Base-by-base conservation (phyloP, 2,329 filamentous ascomycete genomes). In the Claviceps quebecensis region DNA sequence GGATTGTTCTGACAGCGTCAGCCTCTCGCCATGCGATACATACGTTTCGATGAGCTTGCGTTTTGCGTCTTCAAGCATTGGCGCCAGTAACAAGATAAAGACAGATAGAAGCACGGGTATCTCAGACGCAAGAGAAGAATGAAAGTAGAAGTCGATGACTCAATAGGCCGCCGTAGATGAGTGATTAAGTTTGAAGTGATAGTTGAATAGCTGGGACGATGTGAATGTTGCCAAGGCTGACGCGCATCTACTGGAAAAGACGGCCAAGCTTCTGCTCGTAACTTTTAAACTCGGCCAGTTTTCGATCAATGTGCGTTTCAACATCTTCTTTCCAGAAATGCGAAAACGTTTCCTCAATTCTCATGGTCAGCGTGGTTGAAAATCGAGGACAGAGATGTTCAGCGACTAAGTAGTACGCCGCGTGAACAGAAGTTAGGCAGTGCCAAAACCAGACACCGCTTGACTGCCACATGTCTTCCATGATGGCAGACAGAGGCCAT, bases 391-490 rank as follows among this genome's bases (percentile, higher is more conserved):
- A 36, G 16, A 47, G 36, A 14, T 53, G 46, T 17, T 52, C 51
- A 7, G 16, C 23, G 29, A 50, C 19, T 13, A 52, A 22, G 23
- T 47, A 49, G 40, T 48, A 49, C 4, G 47, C 41, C 3, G 41
- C 48, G 11, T 50, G 23, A n/a, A 50, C 41, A 41, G 44, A 52
- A 34, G 9, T 38, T 22, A 53, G 41, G 26, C 41, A 23, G 43
- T 47, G 43, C 47, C 51, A 53, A 43, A 53, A 50, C 51, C 51
- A 53, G 6, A 23, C 11, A 41, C 47, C 43, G 11, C 26, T 34
- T 41, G 47, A 53, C 43, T 50, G 47, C 47, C 43, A 50, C 47
- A 47, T 53, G 4, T 50, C 51, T 43, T 50, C 47, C n/a, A 53
- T 47, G 36, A 37, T 50, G 11, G 7, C 36, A 8, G 44, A 29